Evolutionary conservation across 495 filamentous ascomycete species (phyloP).

Genomic region (Patellaria atrata): DNA sequence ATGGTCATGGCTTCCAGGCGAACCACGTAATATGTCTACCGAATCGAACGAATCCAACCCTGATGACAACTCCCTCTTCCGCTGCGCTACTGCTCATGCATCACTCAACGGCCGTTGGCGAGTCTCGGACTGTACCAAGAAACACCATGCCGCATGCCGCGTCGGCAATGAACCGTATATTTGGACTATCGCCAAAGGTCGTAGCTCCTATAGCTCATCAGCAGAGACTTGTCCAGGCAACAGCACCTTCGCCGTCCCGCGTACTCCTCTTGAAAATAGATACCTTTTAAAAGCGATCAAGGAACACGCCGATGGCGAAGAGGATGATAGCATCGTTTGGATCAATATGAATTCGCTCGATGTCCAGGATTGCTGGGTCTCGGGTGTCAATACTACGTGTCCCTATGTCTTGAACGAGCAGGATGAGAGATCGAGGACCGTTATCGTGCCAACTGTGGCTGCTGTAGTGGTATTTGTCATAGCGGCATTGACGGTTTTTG

Average conservation of each 20-base stretch:
- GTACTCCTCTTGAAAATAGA: constrained; percentile 12
- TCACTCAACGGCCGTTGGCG: constrained; percentile 40
- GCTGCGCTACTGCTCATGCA: constrained; percentile 40
- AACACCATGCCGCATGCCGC: constrained; percentile 40
- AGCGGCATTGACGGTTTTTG: constrained; percentile 44
- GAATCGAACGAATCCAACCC: constrained; percentile 16
- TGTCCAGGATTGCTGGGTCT: constrained; percentile 41
- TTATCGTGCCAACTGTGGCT: constrained; percentile 46
- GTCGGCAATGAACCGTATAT: constrained; percentile 32
- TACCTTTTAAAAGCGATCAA: constrained; percentile 14
- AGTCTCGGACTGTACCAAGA: constrained; percentile 37
- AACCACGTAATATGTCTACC: constrained; percentile 34
- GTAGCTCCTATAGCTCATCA: constrained; percentile 28
- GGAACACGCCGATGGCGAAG: constrained; percentile 17
- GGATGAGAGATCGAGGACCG: constrained; percentile 29
- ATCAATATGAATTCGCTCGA: constrained; percentile 46
- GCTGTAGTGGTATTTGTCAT: constrained; percentile 44
- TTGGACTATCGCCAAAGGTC: constrained; percentile 36
- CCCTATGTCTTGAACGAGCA: constrained; percentile 35
- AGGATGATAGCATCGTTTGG: constrained; percentile 29
- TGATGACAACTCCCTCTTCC: constrained; percentile 20
- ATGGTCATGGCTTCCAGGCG: constrained; percentile 45
- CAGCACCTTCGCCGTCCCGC: constrained; percentile 15
- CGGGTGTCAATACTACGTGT: constrained; percentile 37
- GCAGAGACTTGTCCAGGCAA: constrained; percentile 21